phyloP scores from a whole-genome alignment of 1,139 yeast genomes.

The Fermentozyma sake region DNA sequence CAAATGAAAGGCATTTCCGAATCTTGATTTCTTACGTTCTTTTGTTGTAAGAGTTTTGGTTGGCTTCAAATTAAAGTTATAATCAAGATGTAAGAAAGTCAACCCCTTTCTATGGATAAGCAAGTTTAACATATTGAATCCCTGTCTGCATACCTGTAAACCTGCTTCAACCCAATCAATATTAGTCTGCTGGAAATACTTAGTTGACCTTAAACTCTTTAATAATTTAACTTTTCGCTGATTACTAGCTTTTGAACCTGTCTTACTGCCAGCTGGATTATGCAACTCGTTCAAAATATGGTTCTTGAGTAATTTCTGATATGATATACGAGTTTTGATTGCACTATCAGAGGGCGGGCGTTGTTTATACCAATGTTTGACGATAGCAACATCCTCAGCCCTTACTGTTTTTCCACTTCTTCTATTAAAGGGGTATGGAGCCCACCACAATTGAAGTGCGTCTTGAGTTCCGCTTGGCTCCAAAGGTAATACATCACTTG shows the following conservation, averaged over 20 bases:
- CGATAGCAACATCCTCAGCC: conserved; percentile 85
- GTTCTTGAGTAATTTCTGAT: conserved; percentile 78
- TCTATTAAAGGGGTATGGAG: conserved; percentile 81
- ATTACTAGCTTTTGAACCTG: conserved; percentile 28
- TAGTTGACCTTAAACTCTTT: conserved; percentile 67
- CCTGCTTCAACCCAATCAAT: conserved; percentile 99
- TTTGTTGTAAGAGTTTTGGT: conserved; percentile 95
- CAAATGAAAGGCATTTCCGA: conserved; percentile 94
- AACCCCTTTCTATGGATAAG: conserved; percentile 88
- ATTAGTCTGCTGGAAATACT: conserved; percentile 85
- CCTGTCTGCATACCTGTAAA: conserved; percentile 86
- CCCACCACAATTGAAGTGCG: conserved; percentile 67
- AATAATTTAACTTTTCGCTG: conserved; percentile 57
- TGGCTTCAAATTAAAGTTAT: conserved; percentile 93
- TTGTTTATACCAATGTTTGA: conserved; percentile 78
- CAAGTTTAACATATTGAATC: conserved; percentile 87
- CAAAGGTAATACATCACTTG: conserved; percentile 10
- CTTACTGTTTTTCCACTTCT: conserved; percentile 69
- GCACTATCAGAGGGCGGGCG: conserved; percentile 60
- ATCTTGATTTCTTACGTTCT: conserved; percentile 91
- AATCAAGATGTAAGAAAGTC: conserved; percentile 89
- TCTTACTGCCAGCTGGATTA: conserved; percentile 26
- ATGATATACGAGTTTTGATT: conserved; percentile 76
- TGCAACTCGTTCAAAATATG: conserved; percentile 72
- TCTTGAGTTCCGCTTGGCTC: conserved; percentile 44